Conservation (phyloP, 164 flowering plant species). For the Santalum album region DNA sequence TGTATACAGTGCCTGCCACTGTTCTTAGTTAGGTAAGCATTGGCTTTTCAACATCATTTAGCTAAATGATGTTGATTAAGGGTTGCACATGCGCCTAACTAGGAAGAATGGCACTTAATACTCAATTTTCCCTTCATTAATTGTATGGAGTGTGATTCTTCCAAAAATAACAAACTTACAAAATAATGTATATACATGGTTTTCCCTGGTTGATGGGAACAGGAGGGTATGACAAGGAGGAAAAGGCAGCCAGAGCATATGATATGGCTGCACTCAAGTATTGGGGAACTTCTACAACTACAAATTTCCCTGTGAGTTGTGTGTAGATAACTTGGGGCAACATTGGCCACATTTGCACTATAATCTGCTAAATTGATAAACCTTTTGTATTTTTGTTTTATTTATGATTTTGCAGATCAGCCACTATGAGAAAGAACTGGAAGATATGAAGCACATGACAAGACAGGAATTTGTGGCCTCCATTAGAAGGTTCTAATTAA, state of each 20-base stretch:
- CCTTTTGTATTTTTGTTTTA: background rate
- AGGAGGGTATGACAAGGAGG: slow-evolving; percentile 98
- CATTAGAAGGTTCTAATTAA: slow-evolving; percentile 61
- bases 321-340: background rate
- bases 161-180: too few relatives aligned
- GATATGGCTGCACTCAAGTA: slow-evolving; percentile 90
- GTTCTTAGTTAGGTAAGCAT: too few relatives aligned
- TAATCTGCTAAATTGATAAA: too few relatives aligned
- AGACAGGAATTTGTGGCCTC: slow-evolving; percentile 92
- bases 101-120: too few relatives aligned
- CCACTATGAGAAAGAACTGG: slow-evolving; percentile 78
- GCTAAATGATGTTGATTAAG: too few relatives aligned
- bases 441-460: slow-evolving; percentile 95
- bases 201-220: background rate
- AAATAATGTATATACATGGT: too few relatives aligned
- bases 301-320: slow-evolving; percentile 72
- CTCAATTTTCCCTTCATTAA: too few relatives aligned
- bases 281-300: slow-evolving; percentile 94
- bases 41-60: too few relatives aligned
- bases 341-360: too few relatives aligned
- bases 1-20: too few relatives aligned
- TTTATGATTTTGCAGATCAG: slow-evolving; percentile 43
- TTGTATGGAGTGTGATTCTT: too few relatives aligned
- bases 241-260: slow-evolving; percentile 91
- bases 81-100: too few relatives aligned